Conservation (phyloP, 495 filamentous ascomycete genomes). For the Xylaria longipes region DNA sequence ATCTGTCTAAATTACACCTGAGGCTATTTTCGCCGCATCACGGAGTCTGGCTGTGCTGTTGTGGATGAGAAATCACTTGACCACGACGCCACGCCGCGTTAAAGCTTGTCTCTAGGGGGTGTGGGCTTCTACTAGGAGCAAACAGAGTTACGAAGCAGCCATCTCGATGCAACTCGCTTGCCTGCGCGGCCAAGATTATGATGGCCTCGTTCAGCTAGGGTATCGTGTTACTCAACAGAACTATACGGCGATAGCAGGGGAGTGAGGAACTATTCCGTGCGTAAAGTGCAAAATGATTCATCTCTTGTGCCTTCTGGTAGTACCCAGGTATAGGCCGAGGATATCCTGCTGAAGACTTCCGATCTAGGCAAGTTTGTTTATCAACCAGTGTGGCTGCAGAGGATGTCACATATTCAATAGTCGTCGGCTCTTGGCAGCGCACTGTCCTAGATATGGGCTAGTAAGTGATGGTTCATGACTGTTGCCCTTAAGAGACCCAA, state of each 20-base stretch:
- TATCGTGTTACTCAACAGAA: neutral
- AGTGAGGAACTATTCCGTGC: neutral
- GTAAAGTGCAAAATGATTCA: neutral
- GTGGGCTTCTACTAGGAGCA: conserved; percentile 9
- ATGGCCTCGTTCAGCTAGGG: conserved; percentile 1
- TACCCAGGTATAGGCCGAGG: neutral
- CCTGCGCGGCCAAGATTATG: conserved; percentile 9
- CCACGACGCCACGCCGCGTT: neutral
- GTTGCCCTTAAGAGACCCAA: neutral
- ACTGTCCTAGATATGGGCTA: neutral
- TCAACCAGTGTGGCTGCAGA: conserved; percentile 3
- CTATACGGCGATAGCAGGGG: neutral
- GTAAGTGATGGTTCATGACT: neutral
- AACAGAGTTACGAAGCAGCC: conserved; percentile 8
- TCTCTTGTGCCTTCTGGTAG: neutral
- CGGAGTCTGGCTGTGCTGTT: neutral
- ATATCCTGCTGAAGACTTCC: neutral
- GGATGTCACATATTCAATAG: conserved; percentile 6
- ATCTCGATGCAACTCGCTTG: neutral
- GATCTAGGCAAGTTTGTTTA: conserved; percentile 2
- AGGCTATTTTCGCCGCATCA: neutral
- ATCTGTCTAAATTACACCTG: neutral
- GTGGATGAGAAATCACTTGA: neutral
- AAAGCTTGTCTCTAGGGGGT: neutral
- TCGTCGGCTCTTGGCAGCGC: conserved; percentile 13